These are phyloP conservation scores for Aegilops bicornis DNA, from an alignment of 176 grass and related monocot species.

Conservation along the genomic window DNA sequence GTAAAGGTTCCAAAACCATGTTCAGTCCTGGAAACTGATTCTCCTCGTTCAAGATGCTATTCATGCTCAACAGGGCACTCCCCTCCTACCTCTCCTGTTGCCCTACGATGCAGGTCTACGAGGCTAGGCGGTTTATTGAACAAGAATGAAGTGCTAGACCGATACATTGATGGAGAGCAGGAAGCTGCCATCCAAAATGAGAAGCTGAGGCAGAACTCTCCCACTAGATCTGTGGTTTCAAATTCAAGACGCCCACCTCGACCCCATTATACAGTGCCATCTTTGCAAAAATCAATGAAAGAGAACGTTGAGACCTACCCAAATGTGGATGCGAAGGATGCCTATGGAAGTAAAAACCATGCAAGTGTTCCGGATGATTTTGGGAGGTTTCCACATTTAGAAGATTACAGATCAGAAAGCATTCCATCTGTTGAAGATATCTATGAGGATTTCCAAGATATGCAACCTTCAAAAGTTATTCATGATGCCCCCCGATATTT, in stretches of 20 bases:
- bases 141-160: slow-evolving; percentile 57
- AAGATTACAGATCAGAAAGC: slow-evolving; percentile 55
- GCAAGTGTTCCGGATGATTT: slow-evolving; percentile 19
- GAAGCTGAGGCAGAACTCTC: slow-evolving; percentile 24
- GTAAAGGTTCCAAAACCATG: slow-evolving; percentile 5
- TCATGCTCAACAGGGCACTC: slow-evolving; percentile 57
- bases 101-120: slow-evolving; percentile 45
- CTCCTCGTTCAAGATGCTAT: slow-evolving; percentile 58
- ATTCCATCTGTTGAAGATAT: slow-evolving; percentile 71
- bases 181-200: slow-evolving; percentile 34
- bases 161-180: slow-evolving; percentile 64
- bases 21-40: slow-evolving; percentile 36
- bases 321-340: slow-evolving; percentile 33
- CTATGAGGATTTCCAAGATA: slow-evolving; percentile 62
- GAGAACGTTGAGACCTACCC: slow-evolving; percentile 27
- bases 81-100: slow-evolving; percentile 50
- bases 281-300: slow-evolving; percentile 37
- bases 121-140: slow-evolving; percentile 41
- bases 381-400: slow-evolving; percentile 24
- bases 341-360: slow-evolving; percentile 16
- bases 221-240: slow-evolving; percentile 35
- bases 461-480: slow-evolving; percentile 25
- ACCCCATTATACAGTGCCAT: slow-evolving; percentile 40
- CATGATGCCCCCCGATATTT: background rate
- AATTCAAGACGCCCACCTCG: slow-evolving; percentile 65